Evolutionary conservation across 2,329 filamentous ascomycete genomes (phyloP).

Genomic region (Stagonosporopsis tanaceti): DNA sequence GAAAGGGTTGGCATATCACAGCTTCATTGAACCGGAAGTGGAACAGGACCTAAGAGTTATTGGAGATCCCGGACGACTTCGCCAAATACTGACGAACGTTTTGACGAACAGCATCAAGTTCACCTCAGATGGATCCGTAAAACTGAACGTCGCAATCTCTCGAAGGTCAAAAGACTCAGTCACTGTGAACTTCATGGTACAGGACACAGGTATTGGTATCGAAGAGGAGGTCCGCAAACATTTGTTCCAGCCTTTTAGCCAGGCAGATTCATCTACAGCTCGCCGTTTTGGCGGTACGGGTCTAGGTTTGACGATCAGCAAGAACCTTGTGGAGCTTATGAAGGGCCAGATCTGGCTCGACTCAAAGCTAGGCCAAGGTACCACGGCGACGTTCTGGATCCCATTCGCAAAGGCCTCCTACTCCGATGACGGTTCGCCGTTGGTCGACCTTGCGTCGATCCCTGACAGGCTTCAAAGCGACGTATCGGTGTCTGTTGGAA

Average conservation of each 20-base stretch:
- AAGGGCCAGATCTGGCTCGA: conserved; percentile 75
- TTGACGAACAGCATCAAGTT: conserved; percentile 64
- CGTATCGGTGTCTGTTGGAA: conserved; percentile 68
- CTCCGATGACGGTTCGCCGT: conserved; percentile 56
- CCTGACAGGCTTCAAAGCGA: conserved; percentile 70
- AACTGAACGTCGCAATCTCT: conserved; percentile 69
- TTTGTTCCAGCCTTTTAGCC: conserved; percentile 81
- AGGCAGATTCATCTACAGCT: conserved; percentile 81
- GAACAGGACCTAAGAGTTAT: conserved; percentile 78
- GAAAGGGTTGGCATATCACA: conserved; percentile 77
- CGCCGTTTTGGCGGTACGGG: conserved; percentile 81
- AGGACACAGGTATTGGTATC: conserved; percentile 83
- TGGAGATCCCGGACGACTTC: conserved; percentile 82
- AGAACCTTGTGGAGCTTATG: conserved; percentile 80
- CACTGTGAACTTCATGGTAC: conserved; percentile 74
- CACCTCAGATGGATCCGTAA: conserved; percentile 52
- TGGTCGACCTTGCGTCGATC: conserved; percentile 70
- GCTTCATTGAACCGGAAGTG: conserved; percentile 69
- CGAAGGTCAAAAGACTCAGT: conserved; percentile 70
- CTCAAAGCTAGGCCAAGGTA: conserved; percentile 72
- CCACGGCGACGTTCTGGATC: conserved; percentile 78
- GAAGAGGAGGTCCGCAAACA: conserved; percentile 76
- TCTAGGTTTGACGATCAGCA: conserved; percentile 80
- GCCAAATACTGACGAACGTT: conserved; percentile 84
- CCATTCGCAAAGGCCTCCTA: conserved; percentile 76